A percentile compares a stretch with the other conserved stretches of the same genome.
These are phyloP conservation scores for Cymodocea nodosa DNA, from an alignment of 116 monocot species.

Conservation along the genomic window DNA sequence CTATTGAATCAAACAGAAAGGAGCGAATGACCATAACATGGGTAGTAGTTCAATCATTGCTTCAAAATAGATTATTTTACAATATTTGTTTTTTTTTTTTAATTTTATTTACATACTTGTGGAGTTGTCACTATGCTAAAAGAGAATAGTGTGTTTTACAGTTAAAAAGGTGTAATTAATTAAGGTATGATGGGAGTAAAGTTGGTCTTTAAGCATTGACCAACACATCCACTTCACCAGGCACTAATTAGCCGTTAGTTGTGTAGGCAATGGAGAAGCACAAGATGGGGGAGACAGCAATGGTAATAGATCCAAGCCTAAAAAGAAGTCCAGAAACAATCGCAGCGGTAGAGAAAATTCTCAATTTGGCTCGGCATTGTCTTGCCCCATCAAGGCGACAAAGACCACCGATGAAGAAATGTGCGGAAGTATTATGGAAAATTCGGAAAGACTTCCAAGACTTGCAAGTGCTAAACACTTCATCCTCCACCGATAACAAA, in stretches of 20 bases:
- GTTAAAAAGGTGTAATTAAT: too few relatives aligned
- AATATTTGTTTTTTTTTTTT: background rate
- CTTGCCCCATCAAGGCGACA: constrained; percentile 22
- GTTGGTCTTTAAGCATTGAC: too few relatives aligned
- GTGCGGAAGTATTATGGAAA: constrained; percentile 52
- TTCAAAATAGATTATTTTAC: background rate
- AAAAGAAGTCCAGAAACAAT: constrained; percentile 43
- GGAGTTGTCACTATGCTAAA: too few relatives aligned
- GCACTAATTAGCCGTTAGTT: background rate
- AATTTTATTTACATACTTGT: too few relatives aligned
- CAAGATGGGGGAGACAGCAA: constrained; percentile 39
- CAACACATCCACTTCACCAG: too few relatives aligned
- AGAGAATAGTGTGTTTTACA: too few relatives aligned
- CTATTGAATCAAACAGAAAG: constrained; percentile 29
- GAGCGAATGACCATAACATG: constrained; percentile 32
- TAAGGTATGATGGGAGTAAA: too few relatives aligned
- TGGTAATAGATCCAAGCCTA: constrained; percentile 63
- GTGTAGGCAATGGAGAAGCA: constrained; percentile 48
- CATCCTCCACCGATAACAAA: background rate
- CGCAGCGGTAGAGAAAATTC: constrained; percentile 14
- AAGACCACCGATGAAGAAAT: constrained; percentile 54
- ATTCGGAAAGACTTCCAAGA: constrained; percentile 36
- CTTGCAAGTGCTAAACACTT: background rate
- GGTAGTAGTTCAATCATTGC: constrained; percentile 20
- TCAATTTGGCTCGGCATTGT: constrained; percentile 42